phyloP scores from a whole-genome alignment of 1,139 yeast genomes.

The Zygotorulaspora mrakii region DNA sequence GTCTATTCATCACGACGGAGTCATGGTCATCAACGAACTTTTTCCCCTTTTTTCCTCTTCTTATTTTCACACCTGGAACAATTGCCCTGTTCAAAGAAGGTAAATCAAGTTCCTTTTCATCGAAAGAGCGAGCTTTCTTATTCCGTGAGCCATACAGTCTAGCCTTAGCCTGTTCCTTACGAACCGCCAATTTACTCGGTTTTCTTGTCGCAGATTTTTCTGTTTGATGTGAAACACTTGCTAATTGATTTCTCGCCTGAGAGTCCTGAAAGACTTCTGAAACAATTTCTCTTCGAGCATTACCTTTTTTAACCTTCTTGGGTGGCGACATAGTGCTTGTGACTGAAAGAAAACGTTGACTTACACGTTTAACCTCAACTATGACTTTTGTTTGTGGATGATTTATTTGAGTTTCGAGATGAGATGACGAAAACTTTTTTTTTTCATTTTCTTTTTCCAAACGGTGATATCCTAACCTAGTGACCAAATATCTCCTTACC shows the following conservation, averaged over 20 bases:
- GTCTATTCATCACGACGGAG: conserved; percentile 56
- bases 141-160: conserved; percentile 69
- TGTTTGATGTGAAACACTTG: conserved; percentile 57
- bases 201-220: conserved; percentile 55
- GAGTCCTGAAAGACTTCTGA: conserved; percentile 66
- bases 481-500: too few relatives aligned
- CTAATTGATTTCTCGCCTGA: conserved; percentile 61
- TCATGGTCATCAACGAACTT: conserved; percentile 77
- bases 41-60: conserved; percentile 88
- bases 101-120: conserved; percentile 72
- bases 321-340: conserved; percentile 9
- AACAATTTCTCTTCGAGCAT: conserved; percentile 50
- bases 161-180: conserved; percentile 61
- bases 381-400: too few relatives aligned
- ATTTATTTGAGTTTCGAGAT: conserved; percentile 5
- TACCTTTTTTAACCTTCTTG: conserved; percentile 16
- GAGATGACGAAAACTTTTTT: conserved; percentile 13
- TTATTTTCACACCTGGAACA: conserved; percentile 76
- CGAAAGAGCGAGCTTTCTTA: conserved; percentile 53
- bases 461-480: too few relatives aligned
- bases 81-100: conserved; percentile 81
- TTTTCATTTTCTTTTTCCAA: too few relatives aligned
- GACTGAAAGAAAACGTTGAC: too few relatives aligned
- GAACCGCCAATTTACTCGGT: conserved; percentile 50
- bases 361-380: too few relatives aligned